A percentile compares a stretch with the other conserved stretches of the same genome.
phyloP scores from a whole-genome alignment of 2,329 filamentous ascomycete genomes.

The Xylariaceae sp. region DNA sequence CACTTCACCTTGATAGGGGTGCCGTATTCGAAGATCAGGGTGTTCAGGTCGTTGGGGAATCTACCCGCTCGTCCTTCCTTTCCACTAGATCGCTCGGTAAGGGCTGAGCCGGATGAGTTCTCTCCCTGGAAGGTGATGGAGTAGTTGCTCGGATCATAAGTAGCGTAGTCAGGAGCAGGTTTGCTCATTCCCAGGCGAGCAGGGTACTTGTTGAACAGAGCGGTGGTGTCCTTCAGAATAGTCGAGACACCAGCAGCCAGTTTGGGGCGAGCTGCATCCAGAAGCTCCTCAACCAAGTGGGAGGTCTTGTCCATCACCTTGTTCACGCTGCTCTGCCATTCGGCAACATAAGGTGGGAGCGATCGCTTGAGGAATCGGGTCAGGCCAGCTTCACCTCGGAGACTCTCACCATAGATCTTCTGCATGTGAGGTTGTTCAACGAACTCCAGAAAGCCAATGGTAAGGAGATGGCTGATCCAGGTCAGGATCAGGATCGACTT shows the following conservation, averaged over 20 bases:
- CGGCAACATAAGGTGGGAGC: constrained; percentile 74
- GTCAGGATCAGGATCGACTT: constrained; percentile 81
- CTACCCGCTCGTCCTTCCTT: constrained; percentile 69
- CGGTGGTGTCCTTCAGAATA: constrained; percentile 81
- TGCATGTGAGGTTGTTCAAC: constrained; percentile 98
- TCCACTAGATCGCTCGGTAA: constrained; percentile 58
- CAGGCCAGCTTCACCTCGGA: constrained; percentile 82
- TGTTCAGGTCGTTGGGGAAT: constrained; percentile 64
- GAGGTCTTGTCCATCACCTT: constrained; percentile 79
- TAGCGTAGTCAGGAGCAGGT: constrained; percentile 72
- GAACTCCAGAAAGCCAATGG: constrained; percentile 81
- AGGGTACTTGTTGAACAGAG: constrained; percentile 84
- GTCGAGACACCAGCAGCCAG: constrained; percentile 80
- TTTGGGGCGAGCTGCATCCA: constrained; percentile 80
- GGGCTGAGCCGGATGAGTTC: constrained; percentile 44
- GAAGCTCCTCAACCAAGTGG: constrained; percentile 84
- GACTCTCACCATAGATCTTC: constrained; percentile 82
- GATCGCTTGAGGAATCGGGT: constrained; percentile 87
- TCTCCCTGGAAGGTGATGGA: constrained; percentile 68
- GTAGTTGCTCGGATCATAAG: constrained; percentile 75
- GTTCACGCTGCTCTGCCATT: constrained; percentile 82
- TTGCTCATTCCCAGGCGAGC: constrained; percentile 78
- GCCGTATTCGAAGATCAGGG: constrained; percentile 80
- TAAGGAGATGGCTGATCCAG: constrained; percentile 77
- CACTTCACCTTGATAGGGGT: constrained; percentile 84